Evolutionary conservation across 2,329 filamentous ascomycete genomes (phyloP).

Genomic region (Aspergillus awamori): DNA sequence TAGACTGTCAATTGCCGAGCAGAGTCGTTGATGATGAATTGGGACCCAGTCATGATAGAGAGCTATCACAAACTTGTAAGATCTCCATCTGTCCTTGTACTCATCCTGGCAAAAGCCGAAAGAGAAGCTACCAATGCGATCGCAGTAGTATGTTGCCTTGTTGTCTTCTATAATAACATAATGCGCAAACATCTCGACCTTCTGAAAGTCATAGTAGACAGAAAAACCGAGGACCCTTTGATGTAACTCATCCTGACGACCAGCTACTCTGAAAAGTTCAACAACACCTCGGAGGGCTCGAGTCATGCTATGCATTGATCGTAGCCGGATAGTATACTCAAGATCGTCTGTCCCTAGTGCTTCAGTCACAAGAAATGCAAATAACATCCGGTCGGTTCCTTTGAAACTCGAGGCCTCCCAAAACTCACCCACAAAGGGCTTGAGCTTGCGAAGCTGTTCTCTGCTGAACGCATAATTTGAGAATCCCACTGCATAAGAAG

Average conservation of each 20-base stretch:
- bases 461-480: not conserved
- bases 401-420: not conserved
- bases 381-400: not conserved
- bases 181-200: conserved; percentile 6
- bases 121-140: not conserved
- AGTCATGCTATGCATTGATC: conserved; percentile 10
- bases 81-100: not conserved
- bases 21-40: not conserved
- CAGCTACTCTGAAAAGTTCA: not conserved
- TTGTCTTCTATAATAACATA: not conserved
- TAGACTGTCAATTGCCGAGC: conserved; percentile 1
- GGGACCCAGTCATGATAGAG: conserved; percentile 11
- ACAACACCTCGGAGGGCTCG: conserved; percentile 8
- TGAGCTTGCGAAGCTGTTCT: not conserved
- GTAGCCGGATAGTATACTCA: not conserved
- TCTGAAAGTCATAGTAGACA: not conserved
- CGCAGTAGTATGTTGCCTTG: not conserved
- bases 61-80: conserved; percentile 10
- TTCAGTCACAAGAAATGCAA: conserved; percentile 8
- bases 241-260: conserved; percentile 7
- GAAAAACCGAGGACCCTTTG: conserved; percentile 9
- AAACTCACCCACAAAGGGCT: not conserved
- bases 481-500: conserved; percentile 9
- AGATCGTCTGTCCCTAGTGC: not conserved
- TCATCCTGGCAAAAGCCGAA: not conserved